phyloP scores from a whole-genome alignment of 306 rosid genomes.

The Elaeagnus macrophylla region DNA sequence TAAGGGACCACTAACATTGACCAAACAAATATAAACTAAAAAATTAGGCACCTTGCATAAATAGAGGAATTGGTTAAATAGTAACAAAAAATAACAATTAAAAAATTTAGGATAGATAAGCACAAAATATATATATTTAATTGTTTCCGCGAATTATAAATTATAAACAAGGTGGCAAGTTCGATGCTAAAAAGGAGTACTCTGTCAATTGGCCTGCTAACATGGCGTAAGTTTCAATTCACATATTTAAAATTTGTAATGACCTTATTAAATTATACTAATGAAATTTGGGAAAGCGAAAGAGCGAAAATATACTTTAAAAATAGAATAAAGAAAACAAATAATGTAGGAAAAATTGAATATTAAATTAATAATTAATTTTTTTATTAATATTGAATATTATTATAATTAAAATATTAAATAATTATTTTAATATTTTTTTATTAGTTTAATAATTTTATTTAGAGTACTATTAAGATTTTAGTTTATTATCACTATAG shows the following conservation, averaged over 20 bases:
- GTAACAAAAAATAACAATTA: constrained; percentile 18
- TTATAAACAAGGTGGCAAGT: constrained; percentile 36
- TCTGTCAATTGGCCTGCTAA: constrained; percentile 29
- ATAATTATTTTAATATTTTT: too few relatives aligned
- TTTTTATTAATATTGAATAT: too few relatives aligned
- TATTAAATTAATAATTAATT: too few relatives aligned
- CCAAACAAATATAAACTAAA: constrained; percentile 21
- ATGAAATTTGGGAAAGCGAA: constrained; percentile 24
- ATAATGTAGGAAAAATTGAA: too few relatives aligned
- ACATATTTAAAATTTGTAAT: constrained; percentile 12
- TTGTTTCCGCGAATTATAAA: constrained; percentile 12
- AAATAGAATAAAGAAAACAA: constrained; percentile 4
- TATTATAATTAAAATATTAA: too few relatives aligned
- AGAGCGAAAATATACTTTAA: too few relatives aligned
- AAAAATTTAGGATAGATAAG: constrained; percentile 34
- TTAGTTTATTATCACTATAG: too few relatives aligned
- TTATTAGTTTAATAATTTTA: too few relatives aligned
- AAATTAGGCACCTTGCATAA: constrained; percentile 31
- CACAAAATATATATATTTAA: constrained; percentile 22
- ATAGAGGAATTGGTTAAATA: constrained; percentile 9
- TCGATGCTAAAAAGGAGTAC: constrained; percentile 27
- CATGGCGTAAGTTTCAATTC: constrained; percentile 17
- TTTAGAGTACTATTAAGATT: too few relatives aligned
- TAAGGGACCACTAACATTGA: constrained; percentile 32
- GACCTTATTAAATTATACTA: constrained; percentile 5